phyloP scores from a whole-genome alignment of 805 yeast species.

The Metschnikowia peoriensis region DNA sequence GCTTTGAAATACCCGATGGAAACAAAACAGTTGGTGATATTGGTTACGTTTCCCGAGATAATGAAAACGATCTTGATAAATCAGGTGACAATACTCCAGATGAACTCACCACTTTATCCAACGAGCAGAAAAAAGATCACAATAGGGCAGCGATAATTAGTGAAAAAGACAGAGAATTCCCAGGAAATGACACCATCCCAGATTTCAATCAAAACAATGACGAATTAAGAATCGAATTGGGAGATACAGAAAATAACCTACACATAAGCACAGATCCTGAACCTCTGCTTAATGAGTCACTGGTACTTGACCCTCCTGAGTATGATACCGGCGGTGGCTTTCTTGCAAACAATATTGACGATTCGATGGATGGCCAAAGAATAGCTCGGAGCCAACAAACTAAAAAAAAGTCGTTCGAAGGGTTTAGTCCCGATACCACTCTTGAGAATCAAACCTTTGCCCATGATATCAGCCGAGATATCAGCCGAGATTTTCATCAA shows the following conservation, averaged over 20 bases:
- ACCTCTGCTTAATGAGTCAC: background rate
- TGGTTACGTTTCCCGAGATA: background rate
- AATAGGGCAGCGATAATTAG: too few relatives aligned
- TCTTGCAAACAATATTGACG: constrained; percentile 1
- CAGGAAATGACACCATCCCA: background rate
- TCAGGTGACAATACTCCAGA: background rate
- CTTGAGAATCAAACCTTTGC: constrained; percentile 7
- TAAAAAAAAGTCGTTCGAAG: background rate
- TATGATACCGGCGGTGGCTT: background rate
- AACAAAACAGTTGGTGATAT: background rate
- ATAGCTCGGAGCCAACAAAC: background rate
- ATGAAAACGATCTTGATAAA: background rate
- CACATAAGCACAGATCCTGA: background rate
- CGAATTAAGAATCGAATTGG: too few relatives aligned
- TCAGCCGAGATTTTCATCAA: constrained; percentile 12
- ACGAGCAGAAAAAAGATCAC: too few relatives aligned
- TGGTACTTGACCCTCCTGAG: background rate
- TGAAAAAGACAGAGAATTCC: background rate
- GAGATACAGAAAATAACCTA: too few relatives aligned
- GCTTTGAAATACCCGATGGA: background rate
- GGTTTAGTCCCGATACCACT: constrained; percentile 15
- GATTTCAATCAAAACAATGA: background rate
- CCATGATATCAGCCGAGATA: constrained; percentile 7
- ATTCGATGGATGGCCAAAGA: constrained; percentile 3
- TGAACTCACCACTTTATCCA: background rate